Base-by-base conservation (phyloP, 768 basidiomycete genomes). In the Lactifluus hygrophoroides region DNA sequence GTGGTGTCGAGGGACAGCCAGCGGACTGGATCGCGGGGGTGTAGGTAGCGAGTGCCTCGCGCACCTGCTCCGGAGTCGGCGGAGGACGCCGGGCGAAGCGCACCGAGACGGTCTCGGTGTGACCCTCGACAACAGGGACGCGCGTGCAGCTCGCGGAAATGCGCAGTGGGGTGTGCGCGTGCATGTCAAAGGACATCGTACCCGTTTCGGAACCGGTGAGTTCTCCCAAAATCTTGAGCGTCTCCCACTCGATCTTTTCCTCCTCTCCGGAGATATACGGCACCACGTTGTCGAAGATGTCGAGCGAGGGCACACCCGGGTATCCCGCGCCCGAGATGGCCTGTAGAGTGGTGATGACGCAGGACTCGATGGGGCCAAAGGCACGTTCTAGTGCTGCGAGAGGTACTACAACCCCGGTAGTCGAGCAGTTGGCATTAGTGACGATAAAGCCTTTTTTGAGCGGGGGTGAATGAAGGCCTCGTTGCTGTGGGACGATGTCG, bases 211-310 rank as follows among this genome's bases (percentile, higher is more conserved):
- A 76, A 25, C 80, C 75, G 3, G 75, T 66, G 56, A 97, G 66
- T 3, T 86, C 92, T 23, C 96, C 95, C 21, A 99, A 83, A 67
- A 99, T 99, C 76, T 98, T 99, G 66, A 89, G 80, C 6, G 91
- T 87, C 75, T 99, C 96, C 96, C 96, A 99, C 70, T 99, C 95
- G 64, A 98, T 93, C 71, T 98, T 99, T 69, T 98, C 96, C 66
- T 93, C 90, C 68, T 97, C 95, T 49, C 94, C 92, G 17, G 81
- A 73, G 70, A 99, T 98, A 72, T 90, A 85, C 5, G 96, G 96
- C 1, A 99, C 86, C 69, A 99, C 78, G 75, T 98, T 98, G 75
- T 98, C 96, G 64, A 96, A 66, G 70, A 97, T 90, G 72, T 98
- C 96, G 56, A 99, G 77, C 43, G 80, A 78, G 13, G 92, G 73